phyloP scores from a whole-genome alignment of 1,284 basidiomycete species.

The Ceratobasidium sp. region DNA sequence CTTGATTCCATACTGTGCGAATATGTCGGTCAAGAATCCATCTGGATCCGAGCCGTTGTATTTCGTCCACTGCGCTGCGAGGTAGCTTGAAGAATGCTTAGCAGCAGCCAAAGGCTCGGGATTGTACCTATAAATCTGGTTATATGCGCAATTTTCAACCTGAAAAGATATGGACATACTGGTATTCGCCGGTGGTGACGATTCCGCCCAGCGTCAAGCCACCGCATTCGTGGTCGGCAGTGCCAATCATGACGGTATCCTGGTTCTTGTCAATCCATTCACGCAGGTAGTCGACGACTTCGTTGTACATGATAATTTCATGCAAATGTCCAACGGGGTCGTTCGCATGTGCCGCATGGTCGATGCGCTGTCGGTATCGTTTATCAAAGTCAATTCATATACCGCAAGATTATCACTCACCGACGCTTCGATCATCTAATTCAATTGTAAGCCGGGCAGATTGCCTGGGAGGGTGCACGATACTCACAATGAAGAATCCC shows the following conservation, averaged over 20 bases:
- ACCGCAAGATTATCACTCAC: neutral
- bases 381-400: neutral
- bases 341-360: conserved; percentile 47
- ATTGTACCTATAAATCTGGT: no score
- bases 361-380: conserved; percentile 42
- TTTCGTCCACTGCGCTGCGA: conserved; percentile 41
- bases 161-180: conserved; percentile 13
- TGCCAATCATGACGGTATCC: conserved; percentile 45
- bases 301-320: conserved; percentile 43
- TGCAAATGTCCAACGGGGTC: conserved; percentile 47
- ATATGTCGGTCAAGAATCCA: conserved; percentile 35
- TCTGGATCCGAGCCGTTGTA: conserved; percentile 43
- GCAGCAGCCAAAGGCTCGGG: conserved; percentile 45
- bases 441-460: neutral
- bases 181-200: conserved; percentile 22
- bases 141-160: no score
- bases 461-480: neutral
- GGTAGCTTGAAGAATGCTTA: conserved; percentile 46
- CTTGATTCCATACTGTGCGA: conserved; percentile 42
- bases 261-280: conserved; percentile 44
- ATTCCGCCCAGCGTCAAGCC: conserved; percentile 45
- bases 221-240: conserved; percentile 47
- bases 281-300: conserved; percentile 46
- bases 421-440: conserved; percentile 36
- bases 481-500: conserved; percentile 49